Evolutionary conservation across 768 basidiomycete genomes (phyloP), one percentile per base, ranked within the genome.

Genomic region (Leccinum ochraceum): DNA sequence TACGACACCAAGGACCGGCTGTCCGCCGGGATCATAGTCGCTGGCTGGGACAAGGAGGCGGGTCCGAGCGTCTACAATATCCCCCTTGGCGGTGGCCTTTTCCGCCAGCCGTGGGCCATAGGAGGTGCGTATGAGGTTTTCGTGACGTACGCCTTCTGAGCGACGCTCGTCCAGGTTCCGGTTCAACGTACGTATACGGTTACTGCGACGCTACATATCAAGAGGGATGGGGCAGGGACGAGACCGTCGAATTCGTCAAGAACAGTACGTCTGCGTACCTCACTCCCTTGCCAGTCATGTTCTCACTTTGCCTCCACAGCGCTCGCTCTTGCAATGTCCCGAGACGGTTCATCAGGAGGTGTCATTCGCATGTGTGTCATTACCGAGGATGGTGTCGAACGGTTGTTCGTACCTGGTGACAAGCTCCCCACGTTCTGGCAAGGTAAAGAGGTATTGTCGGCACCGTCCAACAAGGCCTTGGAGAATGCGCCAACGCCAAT

Each of bases 141-240:
- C 20, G 2, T 14, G 11, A 24, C 42, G 0, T n/a, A 3, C 42
- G 44, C 9, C 57, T n/a, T 28, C 36, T 54, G 20, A 64, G 26
- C 13, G 7, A 22, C 32, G 10, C 36, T 9, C 37, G 50, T 30
- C 30, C 65, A 94, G 91, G 94, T 26, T 96, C 94, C 54, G 97
- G 97, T 8, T 97, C 95, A 39, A 94, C 95, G 8, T 99, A 98
- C 72, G 94, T 98, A 11, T 99, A 98, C 71, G 97, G 96, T 56
- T 98, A 98, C 78, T 98, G 97, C 68, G 97, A 99, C 74, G 94
- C 97, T n/a, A 98, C 95, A 28, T 99, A 90, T 73, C 78, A 87
- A 75, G 95, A 98, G 30, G 93, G 91, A 16, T 96, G 93, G 95
- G 86, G 84, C 7, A 83, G 83, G 66, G 92, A 94, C 42, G 86